Evolutionary conservation across 73 alveolate genomes (phyloP).

Genomic region (Symbiodinium pilosum): DNA sequence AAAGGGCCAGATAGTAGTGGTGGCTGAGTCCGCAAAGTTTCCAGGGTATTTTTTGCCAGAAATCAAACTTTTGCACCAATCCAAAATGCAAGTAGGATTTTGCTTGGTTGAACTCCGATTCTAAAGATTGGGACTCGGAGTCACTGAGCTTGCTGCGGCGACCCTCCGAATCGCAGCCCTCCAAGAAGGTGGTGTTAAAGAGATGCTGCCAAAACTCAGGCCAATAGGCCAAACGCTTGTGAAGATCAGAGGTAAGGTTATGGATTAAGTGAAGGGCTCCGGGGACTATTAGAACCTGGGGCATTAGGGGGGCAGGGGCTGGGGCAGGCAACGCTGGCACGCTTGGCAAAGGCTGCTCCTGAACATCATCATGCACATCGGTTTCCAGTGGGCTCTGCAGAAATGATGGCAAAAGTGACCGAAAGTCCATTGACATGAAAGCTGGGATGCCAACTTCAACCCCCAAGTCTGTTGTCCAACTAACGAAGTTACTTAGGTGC

Average conservation of each 20-base stretch:
- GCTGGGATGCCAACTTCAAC: neutral
- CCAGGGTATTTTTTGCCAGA: constrained; percentile 2
- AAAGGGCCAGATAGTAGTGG: neutral
- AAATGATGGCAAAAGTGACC: neutral
- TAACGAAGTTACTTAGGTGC: neutral
- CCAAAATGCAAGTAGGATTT: neutral
- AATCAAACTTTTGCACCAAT: neutral
- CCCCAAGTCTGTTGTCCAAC: constrained; percentile 29
- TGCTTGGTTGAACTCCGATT: neutral
- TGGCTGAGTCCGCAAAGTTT: constrained; percentile 3
- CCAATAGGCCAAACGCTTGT: neutral
- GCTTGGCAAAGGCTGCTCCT: no score
- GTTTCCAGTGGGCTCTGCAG: neutral
- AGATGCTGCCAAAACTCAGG: neutral
- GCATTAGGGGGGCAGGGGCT: neutral
- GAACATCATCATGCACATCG: no score
- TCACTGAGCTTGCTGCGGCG: neutral
- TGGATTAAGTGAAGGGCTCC: neutral
- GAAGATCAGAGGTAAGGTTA: neutral
- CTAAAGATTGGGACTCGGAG: neutral
- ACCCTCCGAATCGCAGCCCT: neutral
- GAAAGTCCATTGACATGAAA: neutral
- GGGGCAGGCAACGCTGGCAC: neutral
- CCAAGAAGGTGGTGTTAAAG: neutral
- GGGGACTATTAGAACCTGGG: neutral